These are phyloP conservation scores for Geotrichum carabidarum DNA, from an alignment of 1,139 yeast species.

Conservation along the genomic window DNA sequence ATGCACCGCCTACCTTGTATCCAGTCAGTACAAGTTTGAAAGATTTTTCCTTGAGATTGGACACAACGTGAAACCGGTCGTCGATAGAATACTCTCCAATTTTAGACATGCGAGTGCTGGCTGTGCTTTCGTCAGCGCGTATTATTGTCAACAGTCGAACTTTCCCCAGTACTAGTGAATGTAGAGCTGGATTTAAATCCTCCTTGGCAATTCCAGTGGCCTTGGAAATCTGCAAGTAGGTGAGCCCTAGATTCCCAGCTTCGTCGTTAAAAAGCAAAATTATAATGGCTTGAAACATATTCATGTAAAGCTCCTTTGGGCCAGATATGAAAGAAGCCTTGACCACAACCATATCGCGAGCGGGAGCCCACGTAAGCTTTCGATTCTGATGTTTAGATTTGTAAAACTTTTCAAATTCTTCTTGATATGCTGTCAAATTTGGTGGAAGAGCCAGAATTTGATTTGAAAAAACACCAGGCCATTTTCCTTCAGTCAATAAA, in stretches of 20 bases:
- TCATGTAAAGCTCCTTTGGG: slow-evolving; percentile 32
- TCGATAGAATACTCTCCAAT: neutral
- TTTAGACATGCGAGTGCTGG: neutral
- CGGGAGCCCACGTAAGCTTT: slow-evolving; percentile 35
- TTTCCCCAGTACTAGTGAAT: neutral
- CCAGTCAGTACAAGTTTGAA: neutral
- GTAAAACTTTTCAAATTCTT: neutral
- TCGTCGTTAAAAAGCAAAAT: slow-evolving; percentile 31
- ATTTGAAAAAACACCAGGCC: neutral
- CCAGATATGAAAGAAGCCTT: slow-evolving; percentile 34
- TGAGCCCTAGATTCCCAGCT: neutral
- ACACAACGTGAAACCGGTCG: neutral
- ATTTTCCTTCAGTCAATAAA: slow-evolving; percentile 1
- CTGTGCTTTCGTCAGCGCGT: too few relatives aligned
- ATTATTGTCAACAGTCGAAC: neutral
- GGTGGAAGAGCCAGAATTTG: neutral
- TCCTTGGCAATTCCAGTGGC: slow-evolving; percentile 1
- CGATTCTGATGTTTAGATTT: slow-evolving; percentile 12
- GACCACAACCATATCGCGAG: slow-evolving; percentile 33
- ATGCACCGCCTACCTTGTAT: slow-evolving; percentile 1
- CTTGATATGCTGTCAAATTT: neutral
- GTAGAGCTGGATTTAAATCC: slow-evolving; percentile 9
- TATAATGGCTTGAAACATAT: slow-evolving; percentile 34
- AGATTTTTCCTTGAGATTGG: neutral
- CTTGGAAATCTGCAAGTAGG: neutral